Base-by-base conservation (phyloP, 768 basidiomycete genomes). In the Trametes cubensis region DNA sequence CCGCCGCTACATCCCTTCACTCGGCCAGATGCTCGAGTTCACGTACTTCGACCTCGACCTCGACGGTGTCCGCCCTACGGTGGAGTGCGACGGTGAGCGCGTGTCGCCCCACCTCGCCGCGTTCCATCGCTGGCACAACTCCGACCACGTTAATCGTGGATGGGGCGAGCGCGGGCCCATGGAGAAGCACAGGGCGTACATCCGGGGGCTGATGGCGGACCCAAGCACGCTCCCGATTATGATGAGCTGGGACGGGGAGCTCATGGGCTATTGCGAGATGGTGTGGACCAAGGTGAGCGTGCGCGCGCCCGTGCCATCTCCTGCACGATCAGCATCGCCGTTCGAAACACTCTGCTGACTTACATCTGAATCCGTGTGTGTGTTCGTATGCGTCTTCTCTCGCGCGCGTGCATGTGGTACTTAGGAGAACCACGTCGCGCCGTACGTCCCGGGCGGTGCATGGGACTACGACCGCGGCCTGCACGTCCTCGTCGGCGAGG, bases 41-140 rank as follows among this genome's bases (percentile, higher is more conserved):
- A 64, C 73, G 70, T 64, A 69, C 57, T 67, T 75, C 42, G 70
- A 76, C 62, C 48, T 69, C 4, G 66, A 69, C 17, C 46, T 69
- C 4, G 66, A 69, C 10, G 62, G 61, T 20, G 34, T 5, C 23
- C 46, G 47, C 1, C 48, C 39, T 18, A 34, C 26, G 15, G 68
- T 55, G 10, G 65, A 25, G 15, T 53, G 55, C 48, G 61, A 55
- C 23, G 49, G 55, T 26, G 62, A 61, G 38, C 48, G 34, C 28
- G 54, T 60, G 14, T 56, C 56, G 26, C 47, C 13, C 34, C 81
- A 83, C 57, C 70, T 83, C 58, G 76, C 75, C 5, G 73, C 78
- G 17, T 83, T 81, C 69, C 76, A 80, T 50, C 71, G 68, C 51
- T 83, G 82, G 82, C 82, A 83, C 49, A 83, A 83, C 60, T 72